Evolutionary conservation across 176 grass and related monocot genomes (phyloP).

Genomic region (Hordeum vulgare): MorexV3_pseudomolecules_assembly NC_058518.1:491917817-491918316

Average conservation of each 20-base stretch:
- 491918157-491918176: background rate
- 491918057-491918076: background rate
- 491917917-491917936: constrained; percentile 24
- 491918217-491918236: constrained; percentile 32
- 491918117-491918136: constrained; percentile 30
- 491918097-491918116: constrained; percentile 26
- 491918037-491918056: constrained; percentile 59
- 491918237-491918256: constrained; percentile 14
- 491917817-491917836: background rate
- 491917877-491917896: background rate
- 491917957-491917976: constrained; percentile 15
- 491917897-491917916: background rate
- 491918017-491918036: constrained; percentile 50
- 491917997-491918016: constrained; percentile 56
- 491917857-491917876: background rate
- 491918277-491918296: background rate
- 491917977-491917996: constrained; percentile 45
- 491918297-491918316: background rate
- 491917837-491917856: background rate
- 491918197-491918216: background rate
- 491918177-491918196: background rate
- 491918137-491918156: constrained; percentile 7
- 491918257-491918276: background rate
- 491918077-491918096: constrained; percentile 12
- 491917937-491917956: constrained; percentile 13